Evolutionary conservation across 495 filamentous ascomycete genomes (phyloP).

Genomic region (Aspergillus baeticus): DNA sequence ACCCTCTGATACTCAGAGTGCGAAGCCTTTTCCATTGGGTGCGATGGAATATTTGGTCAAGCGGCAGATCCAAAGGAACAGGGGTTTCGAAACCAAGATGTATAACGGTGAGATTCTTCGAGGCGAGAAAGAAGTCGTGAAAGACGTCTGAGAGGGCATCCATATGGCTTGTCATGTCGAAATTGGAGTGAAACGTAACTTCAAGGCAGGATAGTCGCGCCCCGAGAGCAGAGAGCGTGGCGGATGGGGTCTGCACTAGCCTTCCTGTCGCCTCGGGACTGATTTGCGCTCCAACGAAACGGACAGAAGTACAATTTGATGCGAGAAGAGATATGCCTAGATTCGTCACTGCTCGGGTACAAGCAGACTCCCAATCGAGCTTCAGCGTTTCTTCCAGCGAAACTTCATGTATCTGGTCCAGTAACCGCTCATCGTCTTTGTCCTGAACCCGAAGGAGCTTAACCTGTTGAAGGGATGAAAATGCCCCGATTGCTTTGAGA

Average conservation of each 20-base stretch:
- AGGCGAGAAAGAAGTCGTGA: conserved; percentile 54
- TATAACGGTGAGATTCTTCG: conserved; percentile 60
- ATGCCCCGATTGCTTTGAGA: conserved; percentile 57
- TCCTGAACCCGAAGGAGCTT: conserved; percentile 65
- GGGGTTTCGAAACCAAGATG: conserved; percentile 64
- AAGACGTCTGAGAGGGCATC: conserved; percentile 54
- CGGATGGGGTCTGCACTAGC: conserved; percentile 45
- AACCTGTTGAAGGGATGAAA: conserved; percentile 61
- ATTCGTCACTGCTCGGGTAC: conserved; percentile 58
- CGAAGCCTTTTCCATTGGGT: conserved; percentile 60
- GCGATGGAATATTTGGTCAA: conserved; percentile 63
- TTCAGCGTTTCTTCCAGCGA: conserved; percentile 30
- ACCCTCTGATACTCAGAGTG: conserved; percentile 64
- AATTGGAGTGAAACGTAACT: conserved; percentile 57
- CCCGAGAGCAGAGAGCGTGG: conserved; percentile 51
- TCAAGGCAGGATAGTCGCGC: conserved; percentile 57
- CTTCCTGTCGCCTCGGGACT: conserved; percentile 57
- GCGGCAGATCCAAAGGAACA: conserved; percentile 51
- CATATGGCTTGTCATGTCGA: conserved; percentile 55
- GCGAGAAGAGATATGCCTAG: conserved; percentile 56
- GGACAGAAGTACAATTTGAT: conserved; percentile 53
- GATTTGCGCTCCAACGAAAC: conserved; percentile 65
- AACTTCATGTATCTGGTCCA: conserved; percentile 37
- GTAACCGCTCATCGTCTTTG: conserved; percentile 51
- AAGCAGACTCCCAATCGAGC: conserved; percentile 63